Percentiles rank a stretch among this genome's conserved stretches.
phyloP scores from a whole-genome alignment of 2,329 filamentous ascomycete species.

The Pestalotiopsis sp. region DNA sequence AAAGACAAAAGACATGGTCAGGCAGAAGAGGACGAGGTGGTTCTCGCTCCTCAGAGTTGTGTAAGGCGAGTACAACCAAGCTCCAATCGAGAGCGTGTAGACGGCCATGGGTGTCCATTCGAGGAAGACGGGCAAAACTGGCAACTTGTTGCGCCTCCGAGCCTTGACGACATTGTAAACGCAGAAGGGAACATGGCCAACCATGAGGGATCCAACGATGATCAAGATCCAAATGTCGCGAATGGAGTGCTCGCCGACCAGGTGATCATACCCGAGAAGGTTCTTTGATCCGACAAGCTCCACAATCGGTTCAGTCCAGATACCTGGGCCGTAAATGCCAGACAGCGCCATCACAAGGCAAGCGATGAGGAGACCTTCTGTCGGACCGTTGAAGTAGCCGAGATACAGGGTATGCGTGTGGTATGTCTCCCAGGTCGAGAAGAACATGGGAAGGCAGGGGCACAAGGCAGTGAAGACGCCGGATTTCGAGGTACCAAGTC shows the following conservation, averaged over 20 bases:
- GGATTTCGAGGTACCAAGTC: slow-evolving; percentile 78
- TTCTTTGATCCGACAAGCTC: slow-evolving; percentile 64
- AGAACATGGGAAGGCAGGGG: slow-evolving; percentile 96
- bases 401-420: slow-evolving; percentile 97
- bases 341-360: slow-evolving; percentile 84
- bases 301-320: slow-evolving; percentile 79
- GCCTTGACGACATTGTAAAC: slow-evolving; percentile 82
- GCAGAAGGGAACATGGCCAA: slow-evolving; percentile 84
- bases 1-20: slow-evolving; percentile 96
- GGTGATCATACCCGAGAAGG: slow-evolving; percentile 52
- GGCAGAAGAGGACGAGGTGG: slow-evolving; percentile 86
- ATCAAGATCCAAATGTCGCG: slow-evolving; percentile 85
- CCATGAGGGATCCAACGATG: slow-evolving; percentile 65
- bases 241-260: slow-evolving; percentile 73
- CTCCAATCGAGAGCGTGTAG: slow-evolving; percentile 72
- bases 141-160: slow-evolving; percentile 69
- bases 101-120: slow-evolving; percentile 93
- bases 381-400: slow-evolving; percentile 95
- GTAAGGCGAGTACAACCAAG: slow-evolving; percentile 90
- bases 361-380: slow-evolving; percentile 90
- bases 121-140: slow-evolving; percentile 80
- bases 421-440: slow-evolving; percentile 99
- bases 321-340: slow-evolving; percentile 82
- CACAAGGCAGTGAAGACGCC: slow-evolving; percentile 91
- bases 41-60: slow-evolving; percentile 81